Evolutionary conservation across 441 rosid genomes (phyloP), one percentile per base, ranked within the genome.

Genomic region (Iberis amara): DNA sequence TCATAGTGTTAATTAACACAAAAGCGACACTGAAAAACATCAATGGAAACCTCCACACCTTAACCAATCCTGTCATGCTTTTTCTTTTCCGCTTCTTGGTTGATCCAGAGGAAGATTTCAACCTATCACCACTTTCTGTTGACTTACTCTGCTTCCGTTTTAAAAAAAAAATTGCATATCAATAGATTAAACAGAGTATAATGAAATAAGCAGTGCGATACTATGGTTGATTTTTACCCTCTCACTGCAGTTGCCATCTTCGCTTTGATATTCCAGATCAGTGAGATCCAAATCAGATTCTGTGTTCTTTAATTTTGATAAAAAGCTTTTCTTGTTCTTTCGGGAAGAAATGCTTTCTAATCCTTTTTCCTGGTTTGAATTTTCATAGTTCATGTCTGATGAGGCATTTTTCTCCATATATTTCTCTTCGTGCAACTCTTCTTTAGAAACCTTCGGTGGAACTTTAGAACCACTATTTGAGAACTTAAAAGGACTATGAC

Each of bases 71-170:
- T 32, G 88, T 52, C 50, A 75, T 47, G 72, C 80, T 76, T 74
- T 71, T 83, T 71, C 95, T 82, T 79, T 81, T 89, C 41, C 77
- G 78, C 63, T 87, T 89, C 80, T 89, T 82, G 55, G 59, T 37
- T 60, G 89, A 73, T 76, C 76, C 94, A 66, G 64, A 45, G 15
- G 77, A 71, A 70, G 96, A 75, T 65, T 77, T 86, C 30, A 49
- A 59, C 52, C 54, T 31, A 41, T 54, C 65, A 49, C 73, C 79
- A 54, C 69, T 68, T 68, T 78, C 76, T 67, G 66, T 57, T 5
- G 53, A 65, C 65, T 57, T 45, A 49, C 64, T 56, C 46, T 66
- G 70, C 59, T 71, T 68, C 79, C 69, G 65, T 40, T 44, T 26
- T n/a, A n/a, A 26, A 6, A 6, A 26, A 26, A 26, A 26, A 26